A percentile compares a stretch with the other conserved stretches of the same genome.
These are phyloP conservation scores for Kazachstania bromeliacearum DNA, from an alignment of 805 yeast species.

Conservation along the genomic window DNA sequence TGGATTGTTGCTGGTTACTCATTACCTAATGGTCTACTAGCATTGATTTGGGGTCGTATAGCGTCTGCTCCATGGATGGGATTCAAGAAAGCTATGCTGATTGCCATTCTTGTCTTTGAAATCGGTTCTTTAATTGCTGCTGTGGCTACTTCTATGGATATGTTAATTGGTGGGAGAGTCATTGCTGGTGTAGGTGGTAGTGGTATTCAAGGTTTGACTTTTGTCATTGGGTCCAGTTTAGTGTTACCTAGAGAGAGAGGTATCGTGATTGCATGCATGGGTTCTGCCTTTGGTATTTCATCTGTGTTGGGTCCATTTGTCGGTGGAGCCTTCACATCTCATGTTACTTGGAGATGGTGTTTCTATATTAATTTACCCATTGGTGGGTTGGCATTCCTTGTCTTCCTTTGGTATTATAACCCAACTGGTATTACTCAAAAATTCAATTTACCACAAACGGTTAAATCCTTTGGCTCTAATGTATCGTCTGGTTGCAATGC, in stretches of 20 bases:
- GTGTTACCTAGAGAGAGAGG: conserved; percentile 21
- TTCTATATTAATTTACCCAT: conserved; percentile 62
- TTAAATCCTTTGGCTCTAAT: neutral
- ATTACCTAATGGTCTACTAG: conserved; percentile 43
- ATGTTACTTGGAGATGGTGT: conserved; percentile 68
- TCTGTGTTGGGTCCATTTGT: conserved; percentile 53
- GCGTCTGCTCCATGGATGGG: conserved; percentile 45
- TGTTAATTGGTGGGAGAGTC: conserved; percentile 63
- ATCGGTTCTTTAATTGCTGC: conserved; percentile 56
- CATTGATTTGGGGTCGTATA: conserved; percentile 50
- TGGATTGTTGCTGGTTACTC: conserved; percentile 52
- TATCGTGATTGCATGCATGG: conserved; percentile 16
- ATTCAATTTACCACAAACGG: neutral
- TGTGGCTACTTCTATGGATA: conserved; percentile 42
- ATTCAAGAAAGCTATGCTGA: conserved; percentile 40
- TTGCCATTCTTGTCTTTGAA: conserved; percentile 46
- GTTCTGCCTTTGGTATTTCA: conserved; percentile 36
- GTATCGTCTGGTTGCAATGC: no score
- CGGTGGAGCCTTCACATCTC: conserved; percentile 55
- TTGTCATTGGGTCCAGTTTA: conserved; percentile 40
- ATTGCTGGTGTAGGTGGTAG: conserved; percentile 66
- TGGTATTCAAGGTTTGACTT: conserved; percentile 53
- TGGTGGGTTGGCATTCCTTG: conserved; percentile 37
- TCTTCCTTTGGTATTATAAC: conserved; percentile 14
- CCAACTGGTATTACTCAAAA: conserved; percentile 5